phyloP scores from a whole-genome alignment of 371 early-diverging fungal species.

The Mortierella sp. region DNA sequence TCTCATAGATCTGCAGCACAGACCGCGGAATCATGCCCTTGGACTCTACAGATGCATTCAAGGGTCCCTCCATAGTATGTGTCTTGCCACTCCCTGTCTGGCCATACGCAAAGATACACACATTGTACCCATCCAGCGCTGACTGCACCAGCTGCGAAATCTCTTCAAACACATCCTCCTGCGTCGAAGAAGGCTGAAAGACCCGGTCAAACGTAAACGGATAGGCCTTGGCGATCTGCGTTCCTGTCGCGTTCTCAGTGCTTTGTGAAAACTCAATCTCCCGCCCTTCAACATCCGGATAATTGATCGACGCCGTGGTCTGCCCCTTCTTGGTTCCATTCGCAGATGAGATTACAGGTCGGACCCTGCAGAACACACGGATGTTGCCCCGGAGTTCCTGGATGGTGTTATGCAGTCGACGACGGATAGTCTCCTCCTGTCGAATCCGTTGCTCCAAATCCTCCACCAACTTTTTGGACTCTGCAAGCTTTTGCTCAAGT shows the following conservation, averaged over 20 bases:
- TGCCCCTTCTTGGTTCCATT: conserved; percentile 23
- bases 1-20: conserved; percentile 87
- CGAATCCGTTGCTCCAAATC: conserved; percentile 77
- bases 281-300: conserved; percentile 66
- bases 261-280: conserved; percentile 66
- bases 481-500: conserved; percentile 59
- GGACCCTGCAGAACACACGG: conserved; percentile 96
- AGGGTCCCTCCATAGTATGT: conserved; percentile 86
- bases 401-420: conserved; percentile 91
- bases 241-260: conserved; percentile 48
- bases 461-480: conserved; percentile 52
- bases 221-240: conserved; percentile 64
- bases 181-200: conserved; percentile 79
- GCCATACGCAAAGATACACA: conserved; percentile 99
- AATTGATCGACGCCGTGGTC: conserved; percentile 48
- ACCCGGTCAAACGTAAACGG: conserved; percentile 87
- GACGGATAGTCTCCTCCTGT: conserved; percentile 82
- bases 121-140: conserved; percentile 97
- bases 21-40: conserved; percentile 94
- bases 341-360: conserved; percentile 71
- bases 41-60: conserved; percentile 56
- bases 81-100: conserved; percentile 99
- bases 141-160: conserved; percentile 96
- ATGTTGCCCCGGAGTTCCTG: conserved; percentile 99
- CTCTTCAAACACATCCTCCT: conserved; percentile 94